Evolutionary conservation across 1,284 basidiomycete species (phyloP), one percentile per base, ranked within the genome.

Genomic region (Trichosporon ovoides): DNA sequence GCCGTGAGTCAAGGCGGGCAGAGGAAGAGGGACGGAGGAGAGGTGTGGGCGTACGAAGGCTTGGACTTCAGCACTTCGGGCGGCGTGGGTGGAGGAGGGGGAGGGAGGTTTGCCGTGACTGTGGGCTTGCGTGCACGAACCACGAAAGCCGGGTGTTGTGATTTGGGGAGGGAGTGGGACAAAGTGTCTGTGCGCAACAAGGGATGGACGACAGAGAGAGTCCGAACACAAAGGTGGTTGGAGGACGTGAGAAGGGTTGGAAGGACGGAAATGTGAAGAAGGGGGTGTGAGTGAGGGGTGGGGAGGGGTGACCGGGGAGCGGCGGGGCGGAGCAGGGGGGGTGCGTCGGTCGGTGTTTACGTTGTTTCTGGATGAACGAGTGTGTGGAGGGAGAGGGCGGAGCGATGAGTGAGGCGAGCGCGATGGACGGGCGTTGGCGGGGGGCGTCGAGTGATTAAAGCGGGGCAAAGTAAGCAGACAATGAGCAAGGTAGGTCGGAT

Each of bases 181-280:
- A 12, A 28, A 46, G 40, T 14, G 40, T 46, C 40, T 46, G 40
- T 46, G 40, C 40, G 24, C 40, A 46, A 46, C 40, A 46, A 46
- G 40, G 40, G 40, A 24, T 24, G 24, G 19, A 22, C 12, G 38
- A 19, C 40, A 20, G 40, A 7, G 24, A 46, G 40, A 24, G 24
- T 13, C 22, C 40, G 24, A 46, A 24, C 20, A 46, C 40, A 46
- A 46, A 46, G 20, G 16, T 22, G 22, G 20, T 3, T 46, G 40
- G 40, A 24, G 40, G 20, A 24, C 40, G 40, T 46, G 40, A 46
- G 40, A 46, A 46, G 40, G 40, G 40, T 16, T 18, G 37, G 37
- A n/a, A 38, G 7, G 37, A 38, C 24, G 20, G 18, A 24, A 7
- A n/a, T n/a, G n/a, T n/a, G n/a, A n/a, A n/a, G n/a, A n/a, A n/a